Evolutionary conservation across 2,329 filamentous ascomycete species (phyloP).

Genomic region (Fusarium agapanthi): DNA sequence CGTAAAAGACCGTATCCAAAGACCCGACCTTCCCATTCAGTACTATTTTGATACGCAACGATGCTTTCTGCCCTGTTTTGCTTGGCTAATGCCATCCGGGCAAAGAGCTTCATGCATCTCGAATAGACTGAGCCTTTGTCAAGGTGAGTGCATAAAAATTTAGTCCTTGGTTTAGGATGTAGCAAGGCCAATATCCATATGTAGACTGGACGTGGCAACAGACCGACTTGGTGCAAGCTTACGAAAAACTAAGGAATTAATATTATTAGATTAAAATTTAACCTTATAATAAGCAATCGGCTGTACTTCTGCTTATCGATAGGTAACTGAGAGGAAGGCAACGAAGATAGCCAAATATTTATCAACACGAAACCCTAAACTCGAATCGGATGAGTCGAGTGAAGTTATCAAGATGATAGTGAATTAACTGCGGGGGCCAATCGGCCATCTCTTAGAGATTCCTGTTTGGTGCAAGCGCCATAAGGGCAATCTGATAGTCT

Average conservation of each 20-base stretch:
- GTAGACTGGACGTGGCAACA: background rate
- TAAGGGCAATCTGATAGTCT: too few relatives aligned
- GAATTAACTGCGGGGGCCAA: background rate
- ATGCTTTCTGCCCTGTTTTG: background rate
- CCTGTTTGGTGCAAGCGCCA: slow-evolving; percentile 3
- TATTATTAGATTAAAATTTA: too few relatives aligned
- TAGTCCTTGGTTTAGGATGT: background rate
- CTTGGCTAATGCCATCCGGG: background rate
- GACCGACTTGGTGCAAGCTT: background rate
- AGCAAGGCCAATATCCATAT: background rate
- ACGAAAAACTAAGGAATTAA: too few relatives aligned
- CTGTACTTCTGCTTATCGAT: background rate
- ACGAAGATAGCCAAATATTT: background rate
- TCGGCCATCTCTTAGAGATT: slow-evolving; percentile 31
- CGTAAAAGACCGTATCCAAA: background rate
- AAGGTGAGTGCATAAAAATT: background rate
- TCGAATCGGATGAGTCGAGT: background rate
- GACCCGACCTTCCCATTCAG: background rate
- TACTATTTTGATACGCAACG: background rate
- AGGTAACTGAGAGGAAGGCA: too few relatives aligned
- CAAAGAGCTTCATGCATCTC: background rate
- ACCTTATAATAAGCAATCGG: too few relatives aligned
- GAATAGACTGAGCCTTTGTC: background rate
- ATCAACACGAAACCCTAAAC: background rate
- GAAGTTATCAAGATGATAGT: background rate